phyloP scores from a whole-genome alignment of 345 rosid species.

The Brassica cretica region DNA sequence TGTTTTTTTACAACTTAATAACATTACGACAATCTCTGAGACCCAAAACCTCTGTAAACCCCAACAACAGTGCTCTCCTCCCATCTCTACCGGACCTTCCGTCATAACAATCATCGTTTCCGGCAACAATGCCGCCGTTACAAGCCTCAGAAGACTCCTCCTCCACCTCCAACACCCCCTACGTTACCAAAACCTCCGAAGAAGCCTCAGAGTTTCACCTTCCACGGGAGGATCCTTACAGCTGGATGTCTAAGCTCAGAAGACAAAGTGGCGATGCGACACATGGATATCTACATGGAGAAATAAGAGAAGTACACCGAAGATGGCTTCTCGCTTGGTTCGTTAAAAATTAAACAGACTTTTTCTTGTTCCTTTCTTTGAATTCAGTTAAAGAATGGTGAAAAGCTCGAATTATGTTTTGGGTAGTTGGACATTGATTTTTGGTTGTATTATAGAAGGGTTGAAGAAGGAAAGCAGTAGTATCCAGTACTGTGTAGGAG shows the following conservation, averaged over 20 bases:
- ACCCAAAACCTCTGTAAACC: slow-evolving; percentile 31
- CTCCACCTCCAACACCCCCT: slow-evolving; percentile 62
- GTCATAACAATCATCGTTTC: background rate
- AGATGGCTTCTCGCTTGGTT: too few species aligned
- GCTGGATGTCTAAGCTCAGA: slow-evolving; percentile 86
- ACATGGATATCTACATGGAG: slow-evolving; percentile 92
- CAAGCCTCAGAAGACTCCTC: slow-evolving; percentile 45
- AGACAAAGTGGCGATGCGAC: slow-evolving; percentile 93
- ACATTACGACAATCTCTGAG: background rate
- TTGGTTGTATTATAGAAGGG: too few species aligned
- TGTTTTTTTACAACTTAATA: background rate
- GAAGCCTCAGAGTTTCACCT: slow-evolving; percentile 69
- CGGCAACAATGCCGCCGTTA: slow-evolving; percentile 41
- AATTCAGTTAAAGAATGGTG: too few species aligned
- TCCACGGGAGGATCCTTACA: slow-evolving; percentile 90
- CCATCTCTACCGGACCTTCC: slow-evolving; percentile 42
- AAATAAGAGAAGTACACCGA: slow-evolving; percentile 79
- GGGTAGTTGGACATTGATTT: too few species aligned
- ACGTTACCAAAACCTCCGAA: slow-evolving; percentile 78
- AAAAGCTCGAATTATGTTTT: too few species aligned
- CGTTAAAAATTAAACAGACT: too few species aligned
- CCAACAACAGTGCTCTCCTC: slow-evolving; percentile 33
- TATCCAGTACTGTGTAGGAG: too few species aligned
- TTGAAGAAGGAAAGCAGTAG: too few species aligned
- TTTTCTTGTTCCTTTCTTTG: too few species aligned